phyloP scores from a whole-genome alignment of 2,329 filamentous ascomycete species.

The Aspergillus ustus region DNA sequence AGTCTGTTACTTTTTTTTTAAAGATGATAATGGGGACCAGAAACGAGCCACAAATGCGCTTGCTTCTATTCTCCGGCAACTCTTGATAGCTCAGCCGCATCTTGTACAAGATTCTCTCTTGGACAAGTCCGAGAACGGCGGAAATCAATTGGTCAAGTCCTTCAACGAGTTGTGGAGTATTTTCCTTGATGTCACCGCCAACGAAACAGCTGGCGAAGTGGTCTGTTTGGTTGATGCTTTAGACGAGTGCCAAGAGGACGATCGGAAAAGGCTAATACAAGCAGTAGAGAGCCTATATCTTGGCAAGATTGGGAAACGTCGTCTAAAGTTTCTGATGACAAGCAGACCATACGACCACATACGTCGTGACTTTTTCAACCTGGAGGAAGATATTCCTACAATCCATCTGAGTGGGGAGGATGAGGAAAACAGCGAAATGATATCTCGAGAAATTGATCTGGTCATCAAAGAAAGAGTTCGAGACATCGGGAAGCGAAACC shows the following conservation, averaged over 20 bases:
- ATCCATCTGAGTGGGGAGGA: slow-evolving; percentile 28
- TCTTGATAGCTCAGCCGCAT: slow-evolving; percentile 31
- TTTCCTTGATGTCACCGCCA: slow-evolving; percentile 22
- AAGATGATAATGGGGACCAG: slow-evolving; percentile 46
- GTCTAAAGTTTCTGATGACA: slow-evolving; percentile 44
- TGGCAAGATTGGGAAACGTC: not conserved
- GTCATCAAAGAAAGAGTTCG: too few species aligned
- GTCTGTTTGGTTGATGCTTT: slow-evolving; percentile 45
- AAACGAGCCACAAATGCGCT: slow-evolving; percentile 36
- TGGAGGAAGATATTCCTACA: slow-evolving; percentile 17
- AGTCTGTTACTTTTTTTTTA: slow-evolving; percentile 51
- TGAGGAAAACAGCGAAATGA: slow-evolving; percentile 22
- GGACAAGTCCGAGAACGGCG: too few species aligned
- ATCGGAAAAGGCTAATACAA: slow-evolving; percentile 26
- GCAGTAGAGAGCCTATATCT: slow-evolving; percentile 33
- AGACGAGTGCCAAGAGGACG: slow-evolving; percentile 43
- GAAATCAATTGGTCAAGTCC: not conserved
- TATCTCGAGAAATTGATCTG: slow-evolving; percentile 31
- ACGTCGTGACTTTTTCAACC: slow-evolving; percentile 17
- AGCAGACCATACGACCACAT: slow-evolving; percentile 31
- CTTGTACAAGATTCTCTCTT: too few species aligned
- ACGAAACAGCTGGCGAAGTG: too few species aligned
- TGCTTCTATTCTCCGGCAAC: slow-evolving; percentile 44
- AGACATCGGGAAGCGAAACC: too few species aligned
- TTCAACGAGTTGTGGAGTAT: slow-evolving; percentile 40